Conservation (phyloP, 139 green algal genomes). For the Chlamydomonas asymmetrica region DNA sequence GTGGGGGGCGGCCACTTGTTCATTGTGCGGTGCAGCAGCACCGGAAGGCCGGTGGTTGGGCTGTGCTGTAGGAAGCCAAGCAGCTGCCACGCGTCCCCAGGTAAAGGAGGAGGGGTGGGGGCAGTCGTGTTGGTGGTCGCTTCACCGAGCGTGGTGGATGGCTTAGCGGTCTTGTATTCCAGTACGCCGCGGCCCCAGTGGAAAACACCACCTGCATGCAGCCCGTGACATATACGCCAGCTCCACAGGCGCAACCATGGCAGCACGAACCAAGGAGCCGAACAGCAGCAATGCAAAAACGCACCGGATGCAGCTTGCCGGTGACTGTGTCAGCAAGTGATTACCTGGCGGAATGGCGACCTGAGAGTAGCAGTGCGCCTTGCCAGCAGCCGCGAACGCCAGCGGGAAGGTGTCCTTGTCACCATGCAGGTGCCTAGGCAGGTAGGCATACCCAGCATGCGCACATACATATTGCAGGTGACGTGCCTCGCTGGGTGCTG, state of each 20-base stretch:
- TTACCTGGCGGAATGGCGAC: constrained; percentile 28
- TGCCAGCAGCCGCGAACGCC: constrained; percentile 53
- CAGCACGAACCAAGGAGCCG: too few species aligned
- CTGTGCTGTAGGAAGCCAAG: constrained; percentile 47
- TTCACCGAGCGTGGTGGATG: not conserved
- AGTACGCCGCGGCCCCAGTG: constrained; percentile 14
- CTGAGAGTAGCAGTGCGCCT: constrained; percentile 49
- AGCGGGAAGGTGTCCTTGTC: constrained; percentile 60
- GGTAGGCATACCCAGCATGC: too few species aligned
- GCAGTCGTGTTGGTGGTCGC: too few species aligned
- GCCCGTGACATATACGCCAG: not conserved
- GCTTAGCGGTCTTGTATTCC: constrained; percentile 6
- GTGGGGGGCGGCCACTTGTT: constrained; percentile 32
- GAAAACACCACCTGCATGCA: constrained; percentile 13
- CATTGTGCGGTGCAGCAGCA: constrained; percentile 52
- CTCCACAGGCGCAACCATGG: not conserved
- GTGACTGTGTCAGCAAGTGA: too few species aligned
- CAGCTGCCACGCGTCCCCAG: constrained; percentile 40
- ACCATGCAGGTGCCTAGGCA: constrained; percentile 33
- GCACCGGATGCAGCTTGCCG: too few species aligned
- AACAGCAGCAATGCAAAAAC: too few species aligned
- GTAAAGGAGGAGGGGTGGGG: not conserved
- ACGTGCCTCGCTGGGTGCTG: too few species aligned
- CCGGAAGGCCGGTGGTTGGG: constrained; percentile 12
- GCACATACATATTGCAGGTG: too few species aligned